A percentile compares a stretch with the other conserved stretches of the same genome.
phyloP scores from a whole-genome alignment of 306 rosid species.

The Hylodesmum podocarpum region DNA sequence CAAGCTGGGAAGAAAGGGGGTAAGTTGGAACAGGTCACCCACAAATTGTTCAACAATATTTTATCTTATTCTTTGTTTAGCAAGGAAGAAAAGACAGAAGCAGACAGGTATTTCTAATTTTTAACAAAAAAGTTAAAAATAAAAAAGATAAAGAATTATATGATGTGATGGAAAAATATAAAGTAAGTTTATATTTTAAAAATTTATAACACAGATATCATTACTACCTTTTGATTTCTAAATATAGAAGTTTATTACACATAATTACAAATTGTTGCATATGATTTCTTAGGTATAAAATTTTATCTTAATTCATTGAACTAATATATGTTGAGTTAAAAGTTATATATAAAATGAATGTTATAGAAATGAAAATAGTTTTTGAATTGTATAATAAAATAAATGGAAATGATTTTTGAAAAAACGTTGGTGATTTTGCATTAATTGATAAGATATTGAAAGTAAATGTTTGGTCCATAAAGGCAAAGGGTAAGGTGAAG shows the following conservation, averaged over 20 bases:
- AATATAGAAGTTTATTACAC: background rate
- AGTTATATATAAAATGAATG: too few relatives aligned
- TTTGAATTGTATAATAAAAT: too few relatives aligned
- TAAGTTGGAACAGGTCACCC: slow-evolving; percentile 46
- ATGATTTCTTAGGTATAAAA: too few relatives aligned
- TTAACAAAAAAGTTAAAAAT: background rate
- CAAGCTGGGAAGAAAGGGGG: slow-evolving; percentile 34
- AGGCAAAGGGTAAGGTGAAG: slow-evolving; percentile 35
- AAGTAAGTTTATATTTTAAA: background rate
- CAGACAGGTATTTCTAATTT: background rate
- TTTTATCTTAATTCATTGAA: too few relatives aligned
- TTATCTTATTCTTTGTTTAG: slow-evolving; percentile 6
- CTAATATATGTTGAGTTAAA: too few relatives aligned
- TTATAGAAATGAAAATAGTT: too few relatives aligned
- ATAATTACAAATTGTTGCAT: too few relatives aligned
- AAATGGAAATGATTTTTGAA: too few relatives aligned
- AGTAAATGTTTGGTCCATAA: slow-evolving; percentile 36
- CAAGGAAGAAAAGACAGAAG: background rate
- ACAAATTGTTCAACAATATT: background rate
- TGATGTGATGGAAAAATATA: background rate
- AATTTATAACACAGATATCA: background rate
- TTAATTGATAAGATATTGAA: background rate
- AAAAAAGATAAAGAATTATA: background rate
- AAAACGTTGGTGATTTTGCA: background rate
- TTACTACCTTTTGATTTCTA: background rate